Evolutionary conservation across 352 stramenopile species (phyloP).

Genomic region (Phytophthora podocarpi): DNA sequence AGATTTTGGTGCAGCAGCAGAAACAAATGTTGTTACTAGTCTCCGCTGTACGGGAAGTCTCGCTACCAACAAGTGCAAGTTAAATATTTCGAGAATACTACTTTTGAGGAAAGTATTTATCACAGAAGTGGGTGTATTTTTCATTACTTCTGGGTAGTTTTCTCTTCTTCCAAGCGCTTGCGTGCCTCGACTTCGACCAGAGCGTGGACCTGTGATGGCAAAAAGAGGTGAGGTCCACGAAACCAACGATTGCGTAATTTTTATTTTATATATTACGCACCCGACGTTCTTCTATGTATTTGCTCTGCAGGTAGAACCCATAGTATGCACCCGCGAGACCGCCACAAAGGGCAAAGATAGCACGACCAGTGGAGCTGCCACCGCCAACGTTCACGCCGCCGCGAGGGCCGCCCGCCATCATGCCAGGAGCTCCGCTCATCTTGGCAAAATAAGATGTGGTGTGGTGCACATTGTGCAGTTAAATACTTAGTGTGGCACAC

Average conservation of each 20-base stretch:
- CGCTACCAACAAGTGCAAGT: constrained; percentile 11
- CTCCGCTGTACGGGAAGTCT: constrained; percentile 46
- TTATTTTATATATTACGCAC: constrained; percentile 31
- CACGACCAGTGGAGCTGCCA: constrained; percentile 68
- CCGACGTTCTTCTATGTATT: constrained; percentile 81
- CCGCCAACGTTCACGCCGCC: constrained; percentile 74
- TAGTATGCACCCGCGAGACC: constrained; percentile 76
- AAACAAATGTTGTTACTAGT: constrained; percentile 74
- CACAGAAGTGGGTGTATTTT: constrained; percentile 16
- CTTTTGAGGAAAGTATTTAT: constrained; percentile 20
- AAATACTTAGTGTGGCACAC: constrained; percentile 4
- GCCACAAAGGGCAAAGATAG: constrained; percentile 69
- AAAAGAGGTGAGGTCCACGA: constrained; percentile 6
- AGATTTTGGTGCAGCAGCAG: constrained; percentile 86
- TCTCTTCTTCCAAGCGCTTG: constrained; percentile 62
- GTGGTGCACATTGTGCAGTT: not conserved
- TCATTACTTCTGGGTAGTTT: constrained; percentile 15
- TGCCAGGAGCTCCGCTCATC: constrained; percentile 21
- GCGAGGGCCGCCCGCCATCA: constrained; percentile 26
- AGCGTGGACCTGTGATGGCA: constrained; percentile 45
- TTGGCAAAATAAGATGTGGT: constrained; percentile 8
- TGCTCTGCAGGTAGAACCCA: constrained; percentile 85
- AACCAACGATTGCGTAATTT: not conserved
- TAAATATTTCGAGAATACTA: too few species aligned
- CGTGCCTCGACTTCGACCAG: constrained; percentile 69